Conservation (phyloP, 2,329 filamentous ascomycete genomes). For the Pezicula neosporulosa region DNA sequence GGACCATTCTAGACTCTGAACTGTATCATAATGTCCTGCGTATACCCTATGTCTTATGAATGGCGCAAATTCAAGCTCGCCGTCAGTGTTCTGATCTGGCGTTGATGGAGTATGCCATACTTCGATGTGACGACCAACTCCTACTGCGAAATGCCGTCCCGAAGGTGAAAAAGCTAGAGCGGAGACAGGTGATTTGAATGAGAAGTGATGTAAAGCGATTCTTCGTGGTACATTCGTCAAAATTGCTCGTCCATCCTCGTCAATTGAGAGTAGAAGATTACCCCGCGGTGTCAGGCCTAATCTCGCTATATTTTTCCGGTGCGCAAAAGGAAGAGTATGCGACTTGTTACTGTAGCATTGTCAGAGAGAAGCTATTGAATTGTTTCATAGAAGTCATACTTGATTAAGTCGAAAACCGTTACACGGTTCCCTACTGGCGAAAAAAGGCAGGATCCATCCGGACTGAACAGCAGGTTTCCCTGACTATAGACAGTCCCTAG, state of each 20-base stretch:
- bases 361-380: neutral
- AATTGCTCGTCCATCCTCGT: slow-evolving; percentile 92
- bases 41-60: slow-evolving; percentile 88
- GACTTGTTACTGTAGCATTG: slow-evolving; percentile 68
- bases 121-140: slow-evolving; percentile 81
- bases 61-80: slow-evolving; percentile 89
- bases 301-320: slow-evolving; percentile 87
- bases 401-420: slow-evolving; percentile 91
- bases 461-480: slow-evolving; percentile 94
- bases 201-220: slow-evolving; percentile 89
- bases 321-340: slow-evolving; percentile 81
- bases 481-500: slow-evolving; percentile 97
- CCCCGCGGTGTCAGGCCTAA: slow-evolving; percentile 86
- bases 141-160: slow-evolving; percentile 86
- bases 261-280: slow-evolving; percentile 87
- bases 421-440: slow-evolving; percentile 96
- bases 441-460: slow-evolving; percentile 91
- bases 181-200: slow-evolving; percentile 81
- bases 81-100: slow-evolving; percentile 73
- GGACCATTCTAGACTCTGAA: slow-evolving; percentile 90
- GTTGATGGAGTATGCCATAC: slow-evolving; percentile 95
- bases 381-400: slow-evolving; percentile 53
- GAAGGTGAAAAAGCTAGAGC: slow-evolving; percentile 88
- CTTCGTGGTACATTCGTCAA: slow-evolving; percentile 85
- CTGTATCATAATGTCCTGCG: slow-evolving; percentile 82